Base-by-base conservation (phyloP, 306 rosid genomes). In the Rosa multiflora region DNA sequence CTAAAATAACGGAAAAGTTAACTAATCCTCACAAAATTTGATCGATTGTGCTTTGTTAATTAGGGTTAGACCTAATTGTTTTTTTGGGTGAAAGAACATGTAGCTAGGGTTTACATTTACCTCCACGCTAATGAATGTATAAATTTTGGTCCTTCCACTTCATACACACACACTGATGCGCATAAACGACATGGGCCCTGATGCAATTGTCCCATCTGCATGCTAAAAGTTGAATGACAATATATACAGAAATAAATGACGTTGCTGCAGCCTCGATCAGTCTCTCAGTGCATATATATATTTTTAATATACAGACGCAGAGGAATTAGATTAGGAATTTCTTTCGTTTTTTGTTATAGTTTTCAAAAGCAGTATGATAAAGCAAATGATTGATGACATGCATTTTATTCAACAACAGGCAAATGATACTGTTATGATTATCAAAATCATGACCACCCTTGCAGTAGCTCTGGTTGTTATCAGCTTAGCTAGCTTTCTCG, bases 401-500 rank as follows among this genome's bases (percentile, higher is more conserved):
- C 35, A 55, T 14, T 37, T 32, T 58, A 76, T 63, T 64, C 44
- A 80, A 78, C 4, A 77, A 70, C 12, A 56, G 77, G 70, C 40
- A 76, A 80, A 76, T 79, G 82, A 85, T 35, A 85, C 78, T 55
- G 83, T 76, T 76, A 86, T 86, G 61, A 82, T 86, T 77, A 82
- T 80, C 70, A 83, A 82, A 86, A 86, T 85, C 68, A 75, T 39
- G 81, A 78, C 55, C 8, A 17, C 47, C 14, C 15, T 32, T 8
- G 14, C 71, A 18, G 49, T n/a, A 35, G 13, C 47, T 39, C 72
- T 39, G 48, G 37, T 32, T 32, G 5, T 37, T 37, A 5, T 64
- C 70, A 59, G 12, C 32, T 21, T n/a, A 32, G 10, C 37, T 32
- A 2, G 37, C 72, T 67, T 67, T 67, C 29, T 67, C 29, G 48